Evolutionary conservation across 2,329 filamentous ascomycete species (phyloP), one percentile per base, ranked within the genome.

Genomic region (Claviceps sp.): DNA sequence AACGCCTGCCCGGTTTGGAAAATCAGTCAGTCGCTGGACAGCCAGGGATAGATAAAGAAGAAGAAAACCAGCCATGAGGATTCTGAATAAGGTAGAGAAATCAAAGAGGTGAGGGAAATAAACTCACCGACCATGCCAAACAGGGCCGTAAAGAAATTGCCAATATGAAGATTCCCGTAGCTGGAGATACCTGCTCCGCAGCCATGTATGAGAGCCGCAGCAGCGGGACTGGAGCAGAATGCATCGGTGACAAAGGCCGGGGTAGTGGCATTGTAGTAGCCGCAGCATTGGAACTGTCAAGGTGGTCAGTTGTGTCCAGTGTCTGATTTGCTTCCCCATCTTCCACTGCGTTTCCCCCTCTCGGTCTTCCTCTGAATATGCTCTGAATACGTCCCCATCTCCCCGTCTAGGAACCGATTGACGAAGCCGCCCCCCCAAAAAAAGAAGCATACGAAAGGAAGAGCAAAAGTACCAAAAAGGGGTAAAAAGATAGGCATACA

Each of bases 61-160:
- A 40, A 14, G 14, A 8, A 40, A 6, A 7, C 37, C 14, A 7
- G 14, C 9, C n/a, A n/a, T 6, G 5, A 40, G 2, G 3, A 37
- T 18, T 22, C 11, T 34, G 9, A 34, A 11, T 9, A 34, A 11
- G 8, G 30, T 9, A 34, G 4, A 34, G 9, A 34, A 11, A 11
- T 34, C 30, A 34, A 34, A 11, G 3, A 3, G n/a, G 20, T 14
- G 24, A 16, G 14, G 37, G 24, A 8, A 26, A 14, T 18, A 34
- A 14, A 70, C 68, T 59, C 65, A 70, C 81, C 86, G 55, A 90
- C 86, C 65, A 91, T 81, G 55, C 85, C 87, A 64, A 93, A 93
- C 51, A 85, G 74, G 24, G 80, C 81, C 1, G 87, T 93, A 66
- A 91, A 93, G 62, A 91, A 80, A 52, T 81, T 69, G 67, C 89